Conservation (phyloP, 176 grass and related monocot genomes). For the Hyparrhenia diplandra region DNA sequence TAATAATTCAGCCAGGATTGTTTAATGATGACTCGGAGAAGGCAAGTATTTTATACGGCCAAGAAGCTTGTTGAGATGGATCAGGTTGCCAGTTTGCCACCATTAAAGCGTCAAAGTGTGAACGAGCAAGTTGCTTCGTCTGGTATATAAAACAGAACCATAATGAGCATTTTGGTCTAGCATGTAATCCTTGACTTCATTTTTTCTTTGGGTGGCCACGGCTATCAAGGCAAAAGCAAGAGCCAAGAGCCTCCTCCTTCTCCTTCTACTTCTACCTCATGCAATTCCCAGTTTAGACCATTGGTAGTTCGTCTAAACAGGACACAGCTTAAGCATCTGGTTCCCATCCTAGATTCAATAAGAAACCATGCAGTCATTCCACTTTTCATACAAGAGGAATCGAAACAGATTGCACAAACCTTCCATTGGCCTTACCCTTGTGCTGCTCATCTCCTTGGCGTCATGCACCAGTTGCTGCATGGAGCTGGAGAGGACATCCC, state of each 20-base stretch:
- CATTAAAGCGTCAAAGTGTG: not conserved
- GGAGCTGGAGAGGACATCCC: slow-evolving; percentile 33
- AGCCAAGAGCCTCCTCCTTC: not conserved
- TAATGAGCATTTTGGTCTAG: not conserved
- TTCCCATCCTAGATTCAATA: not conserved
- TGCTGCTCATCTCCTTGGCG: not conserved
- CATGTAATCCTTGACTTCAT: not conserved
- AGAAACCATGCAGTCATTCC: slow-evolving; percentile 7
- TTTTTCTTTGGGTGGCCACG: not conserved
- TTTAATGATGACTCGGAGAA: not conserved
- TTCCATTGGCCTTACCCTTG: not conserved
- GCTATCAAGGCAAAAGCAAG: not conserved
- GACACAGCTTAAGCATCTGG: not conserved
- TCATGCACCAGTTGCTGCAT: slow-evolving; percentile 16
- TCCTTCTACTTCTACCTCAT: not conserved
- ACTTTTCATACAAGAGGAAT: slow-evolving; percentile 12
- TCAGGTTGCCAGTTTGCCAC: no score
- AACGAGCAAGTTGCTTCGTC: no score
- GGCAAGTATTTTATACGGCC: not conserved
- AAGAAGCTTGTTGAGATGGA: not conserved
- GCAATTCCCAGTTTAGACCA: not conserved
- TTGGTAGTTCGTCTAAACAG: not conserved
- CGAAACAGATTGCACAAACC: not conserved
- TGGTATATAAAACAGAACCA: not conserved
- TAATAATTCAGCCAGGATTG: not conserved